Evolutionary conservation across 495 filamentous ascomycete genomes (phyloP), one percentile per base, ranked within the genome.

Genomic region (Neurospora sublineolata): DNA sequence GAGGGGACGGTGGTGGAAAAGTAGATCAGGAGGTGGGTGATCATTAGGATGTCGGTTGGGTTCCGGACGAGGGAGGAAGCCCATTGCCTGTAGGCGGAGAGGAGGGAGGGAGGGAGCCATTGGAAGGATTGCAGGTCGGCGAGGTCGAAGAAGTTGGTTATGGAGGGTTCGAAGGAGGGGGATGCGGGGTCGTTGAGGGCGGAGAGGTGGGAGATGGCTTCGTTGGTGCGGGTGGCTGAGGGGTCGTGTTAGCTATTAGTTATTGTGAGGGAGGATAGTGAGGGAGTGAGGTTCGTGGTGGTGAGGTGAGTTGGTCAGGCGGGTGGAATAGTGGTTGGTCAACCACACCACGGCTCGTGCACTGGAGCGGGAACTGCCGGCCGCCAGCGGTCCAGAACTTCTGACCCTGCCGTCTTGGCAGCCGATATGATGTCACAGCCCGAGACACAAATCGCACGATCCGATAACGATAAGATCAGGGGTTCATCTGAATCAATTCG

Each of bases 21-120:
- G 79, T 94, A 93, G 10, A 92, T 80, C 12, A 93, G 76, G 3
- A 94, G 82, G 80, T 94, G 92, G 3, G 90, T 91, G 36, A 94
- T 75, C 83, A 94, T 90, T 36, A 94, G 87, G 23, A 93, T 70
- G 70, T 80, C 78, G 0, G 78, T 80, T 23, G 75, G 71, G 23
- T 72, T 68, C n/a, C 81, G 78, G 36, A 79, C 77, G n/a, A 79
- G 58, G 33, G 69, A 37, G 46, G 72, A 69, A 3, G 79, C 81
- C 72, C 73, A 76, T 9, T 70, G n/a, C 11, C 76, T 69, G 75
- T 81, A 82, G 8, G 64, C 20, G 42, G 42, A 11, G n/a, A 71
- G 52, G 67, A 41, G 69, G 36, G 36, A 6, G 0, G 64, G 3
- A 2, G 60, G 18, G 0, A 71, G 30, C 23, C 33, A 37, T 23